A percentile compares a stretch with the other conserved stretches of the same genome.
phyloP scores from a whole-genome alignment of 2,329 filamentous ascomycete genomes.

The Ceratocystis albifundus region DNA sequence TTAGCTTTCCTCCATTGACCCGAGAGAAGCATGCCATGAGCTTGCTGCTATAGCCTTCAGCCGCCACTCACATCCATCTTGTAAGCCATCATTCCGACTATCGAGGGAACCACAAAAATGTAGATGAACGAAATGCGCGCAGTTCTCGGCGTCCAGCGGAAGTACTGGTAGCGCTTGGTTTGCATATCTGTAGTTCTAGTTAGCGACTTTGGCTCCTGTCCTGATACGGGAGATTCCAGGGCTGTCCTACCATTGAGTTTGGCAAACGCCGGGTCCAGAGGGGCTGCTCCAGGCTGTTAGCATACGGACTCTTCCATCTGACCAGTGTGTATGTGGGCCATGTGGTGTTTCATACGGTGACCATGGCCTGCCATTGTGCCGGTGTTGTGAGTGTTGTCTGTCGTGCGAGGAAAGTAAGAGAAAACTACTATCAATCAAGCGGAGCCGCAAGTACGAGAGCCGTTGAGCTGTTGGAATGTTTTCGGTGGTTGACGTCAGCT shows the following conservation, averaged over 20 bases:
- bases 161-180: constrained; percentile 81
- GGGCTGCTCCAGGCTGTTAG: constrained; percentile 13
- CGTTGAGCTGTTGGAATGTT: too few species aligned
- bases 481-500: too few species aligned
- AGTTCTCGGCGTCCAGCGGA: constrained; percentile 81
- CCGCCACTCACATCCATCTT: constrained; percentile 65
- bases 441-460: too few species aligned
- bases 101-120: constrained; percentile 56
- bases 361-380: constrained; percentile 21
- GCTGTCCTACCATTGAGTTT: constrained; percentile 21
- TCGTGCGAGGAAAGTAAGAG: background rate
- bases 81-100: constrained; percentile 61
- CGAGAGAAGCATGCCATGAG: background rate
- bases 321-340: background rate
- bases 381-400: background rate
- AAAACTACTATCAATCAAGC: too few species aligned
- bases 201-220: background rate
- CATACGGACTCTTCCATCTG: background rate
- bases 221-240: background rate
- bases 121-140: constrained; percentile 71
- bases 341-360: constrained; percentile 14
- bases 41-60: too few species aligned
- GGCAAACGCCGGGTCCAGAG: constrained; percentile 24
- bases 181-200: constrained; percentile 53
- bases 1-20: background rate